Base-by-base conservation (phyloP, 495 filamentous ascomycete species). In the Aspergillus heteromorphus region DNA sequence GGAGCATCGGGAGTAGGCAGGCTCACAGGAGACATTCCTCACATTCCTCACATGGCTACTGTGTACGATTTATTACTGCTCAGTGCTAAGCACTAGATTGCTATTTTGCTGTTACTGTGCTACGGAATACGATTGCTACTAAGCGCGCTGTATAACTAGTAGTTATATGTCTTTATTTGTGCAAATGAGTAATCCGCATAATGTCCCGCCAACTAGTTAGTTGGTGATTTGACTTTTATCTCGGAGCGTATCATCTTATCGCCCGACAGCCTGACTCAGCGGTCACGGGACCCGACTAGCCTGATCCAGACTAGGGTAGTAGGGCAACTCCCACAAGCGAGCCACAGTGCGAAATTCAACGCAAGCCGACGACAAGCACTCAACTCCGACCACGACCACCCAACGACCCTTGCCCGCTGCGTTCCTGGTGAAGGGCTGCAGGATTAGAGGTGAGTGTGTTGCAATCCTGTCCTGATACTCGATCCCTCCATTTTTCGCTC, bases 401-500 rank as follows among this genome's bases (percentile, higher is more conserved):
- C 65, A 71, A 64, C 71, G 69, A 73, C 72, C 66, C 64, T 65
- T 69, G 61, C 61, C 65, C 65, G 69, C 63, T 68, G 72, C 69
- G 72, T 70, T 73, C 64, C 63, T 71, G 74, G 74, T 75, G 73
- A 75, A 76, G 72, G 72, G 72, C 71, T 71, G 65, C 70, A 72
- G 63, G 67, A 63, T 65, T 70, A 73, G 72, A 74, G 74, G 74
- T 77, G 67, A 74, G 74, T 73, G 8, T 27, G 20, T 9, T 47
- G 43, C 43, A 47, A 45, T 34, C 40, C 47, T 47, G 56, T 51
- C 51, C 53, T 36, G 42, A 55, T 59, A 49, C 56, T 53, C 52
- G 40, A 41, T 47, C 42, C 55, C 54, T 16, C 51, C 40, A 49
- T 36, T 31, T 31, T 40, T 34, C 48, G 36, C 48, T 34, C 36